A percentile compares a stretch with the other conserved stretches of the same genome.
Evolutionary conservation across 345 rosid species (phyloP).

Genomic region (Angophora floribunda): DNA sequence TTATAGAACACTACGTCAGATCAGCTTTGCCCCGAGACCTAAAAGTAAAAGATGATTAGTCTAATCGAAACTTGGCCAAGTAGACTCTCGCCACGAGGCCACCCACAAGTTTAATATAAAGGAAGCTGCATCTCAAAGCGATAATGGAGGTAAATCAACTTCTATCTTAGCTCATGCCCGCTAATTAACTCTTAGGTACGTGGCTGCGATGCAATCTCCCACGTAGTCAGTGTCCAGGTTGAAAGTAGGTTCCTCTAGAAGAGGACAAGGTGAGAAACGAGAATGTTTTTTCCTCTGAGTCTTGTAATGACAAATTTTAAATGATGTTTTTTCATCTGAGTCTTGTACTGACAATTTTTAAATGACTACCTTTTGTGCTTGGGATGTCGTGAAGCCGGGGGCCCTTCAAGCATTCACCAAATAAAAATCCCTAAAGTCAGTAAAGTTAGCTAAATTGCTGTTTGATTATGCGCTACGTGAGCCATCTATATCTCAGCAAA

Average conservation of each 20-base stretch:
- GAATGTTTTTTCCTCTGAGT: not conserved
- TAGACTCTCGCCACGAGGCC: not conserved
- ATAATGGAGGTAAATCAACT: not conserved
- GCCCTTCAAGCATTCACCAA: not conserved
- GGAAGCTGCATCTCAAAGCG: not conserved
- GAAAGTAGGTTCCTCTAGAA: not conserved
- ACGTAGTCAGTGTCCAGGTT: not conserved
- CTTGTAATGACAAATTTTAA: not conserved
- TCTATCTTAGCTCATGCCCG: not conserved
- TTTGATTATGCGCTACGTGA: not conserved
- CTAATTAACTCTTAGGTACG: not conserved
- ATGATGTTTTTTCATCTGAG: not conserved
- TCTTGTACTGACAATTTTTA: not conserved
- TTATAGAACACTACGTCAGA: not conserved
- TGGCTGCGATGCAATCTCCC: not conserved
- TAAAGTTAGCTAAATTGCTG: not conserved
- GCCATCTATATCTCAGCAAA: not conserved
- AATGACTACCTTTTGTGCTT: not conserved
- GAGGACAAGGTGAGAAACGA: not conserved
- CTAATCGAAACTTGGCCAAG: not conserved
- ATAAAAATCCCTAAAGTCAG: not conserved
- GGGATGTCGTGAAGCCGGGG: not conserved
- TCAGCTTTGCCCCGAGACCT: not conserved
- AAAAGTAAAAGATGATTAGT: not conserved
- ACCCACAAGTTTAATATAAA: not conserved